These are phyloP conservation scores for Caloboletus inedulis DNA, from an alignment of 1,284 basidiomycete genomes.

Conservation along the genomic window DNA sequence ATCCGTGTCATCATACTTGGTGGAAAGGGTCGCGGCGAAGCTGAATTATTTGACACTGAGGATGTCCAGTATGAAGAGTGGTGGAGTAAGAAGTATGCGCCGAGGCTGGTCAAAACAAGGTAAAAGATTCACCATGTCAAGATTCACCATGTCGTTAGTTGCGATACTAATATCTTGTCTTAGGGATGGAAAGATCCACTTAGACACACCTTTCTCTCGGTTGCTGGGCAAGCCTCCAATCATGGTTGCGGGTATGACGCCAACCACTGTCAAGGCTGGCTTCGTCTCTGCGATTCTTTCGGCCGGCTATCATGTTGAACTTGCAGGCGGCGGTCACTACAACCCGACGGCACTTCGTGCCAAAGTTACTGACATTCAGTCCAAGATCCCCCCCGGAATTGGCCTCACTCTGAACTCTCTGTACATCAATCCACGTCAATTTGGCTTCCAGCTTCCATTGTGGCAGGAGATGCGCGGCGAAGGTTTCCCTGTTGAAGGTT, in stretches of 20 bases:
- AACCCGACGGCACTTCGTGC: slow-evolving; percentile 82
- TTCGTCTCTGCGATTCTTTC: slow-evolving; percentile 90
- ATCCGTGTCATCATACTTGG: slow-evolving; percentile 86
- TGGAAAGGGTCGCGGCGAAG: slow-evolving; percentile 81
- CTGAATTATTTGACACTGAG: slow-evolving; percentile 76
- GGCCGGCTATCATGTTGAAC: slow-evolving; percentile 94
- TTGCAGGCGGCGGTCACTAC: slow-evolving; percentile 98
- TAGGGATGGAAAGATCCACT: slow-evolving; percentile 85
- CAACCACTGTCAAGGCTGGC: slow-evolving; percentile 88
- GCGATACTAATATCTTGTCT: slow-evolving; percentile 13
- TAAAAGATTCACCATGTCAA: slow-evolving; percentile 35
- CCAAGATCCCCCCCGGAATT: slow-evolving; percentile 78
- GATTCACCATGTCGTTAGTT: slow-evolving; percentile 16
- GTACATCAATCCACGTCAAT: slow-evolving; percentile 98
- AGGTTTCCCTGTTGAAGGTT: slow-evolving; percentile 94
- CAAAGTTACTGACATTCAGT: slow-evolving; percentile 89
- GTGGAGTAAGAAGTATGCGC: slow-evolving; percentile 89
- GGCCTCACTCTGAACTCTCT: slow-evolving; percentile 94
- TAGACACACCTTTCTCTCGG: slow-evolving; percentile 96
- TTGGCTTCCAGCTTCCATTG: slow-evolving; percentile 93
- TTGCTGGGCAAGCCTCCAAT: slow-evolving; percentile 94
- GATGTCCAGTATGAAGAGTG: slow-evolving; percentile 77
- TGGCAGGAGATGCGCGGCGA: slow-evolving; percentile 98
- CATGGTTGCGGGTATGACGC: slow-evolving; percentile 99
- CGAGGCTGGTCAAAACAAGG: slow-evolving; percentile 87